These are phyloP conservation scores for Corymbia maculata DNA, from an alignment of 345 rosid species.

Conservation along the genomic window DNA sequence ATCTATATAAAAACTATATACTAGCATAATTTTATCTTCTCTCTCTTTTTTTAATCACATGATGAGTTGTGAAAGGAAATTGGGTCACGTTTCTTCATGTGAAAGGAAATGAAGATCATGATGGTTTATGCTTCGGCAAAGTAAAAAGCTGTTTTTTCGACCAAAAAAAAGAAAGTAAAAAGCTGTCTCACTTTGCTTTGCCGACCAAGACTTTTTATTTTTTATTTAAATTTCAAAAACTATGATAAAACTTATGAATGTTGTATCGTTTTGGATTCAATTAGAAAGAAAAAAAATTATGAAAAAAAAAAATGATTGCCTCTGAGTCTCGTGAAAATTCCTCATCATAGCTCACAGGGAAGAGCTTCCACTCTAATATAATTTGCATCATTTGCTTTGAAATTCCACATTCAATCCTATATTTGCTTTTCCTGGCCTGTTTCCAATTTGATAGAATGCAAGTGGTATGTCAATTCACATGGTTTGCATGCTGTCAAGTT, in stretches of 20 bases:
- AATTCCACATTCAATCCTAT: not conserved
- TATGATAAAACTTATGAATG: not conserved
- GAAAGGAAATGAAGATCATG: not conserved
- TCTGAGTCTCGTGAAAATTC: not conserved
- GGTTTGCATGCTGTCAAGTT: not conserved
- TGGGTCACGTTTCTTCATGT: not conserved
- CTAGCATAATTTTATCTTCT: not conserved
- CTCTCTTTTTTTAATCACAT: not conserved
- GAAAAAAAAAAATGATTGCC: not conserved
- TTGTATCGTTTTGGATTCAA: not conserved
- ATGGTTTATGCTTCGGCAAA: not conserved
- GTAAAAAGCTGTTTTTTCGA: not conserved
- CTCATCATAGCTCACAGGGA: not conserved
- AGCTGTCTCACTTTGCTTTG: not conserved
- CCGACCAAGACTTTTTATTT: not conserved
- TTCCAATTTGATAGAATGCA: not conserved
- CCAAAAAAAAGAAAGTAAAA: not conserved
- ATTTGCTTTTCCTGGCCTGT: not conserved
- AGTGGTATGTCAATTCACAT: not conserved
- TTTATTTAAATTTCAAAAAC: too few species aligned
- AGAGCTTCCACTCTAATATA: not conserved
- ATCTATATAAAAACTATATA: not conserved
- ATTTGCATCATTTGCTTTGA: not conserved
- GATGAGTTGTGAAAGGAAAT: not conserved
- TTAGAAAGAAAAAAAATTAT: not conserved